phyloP scores from a whole-genome alignment of 805 yeast genomes.

The Wickerhamiella slavikovae region DNA sequence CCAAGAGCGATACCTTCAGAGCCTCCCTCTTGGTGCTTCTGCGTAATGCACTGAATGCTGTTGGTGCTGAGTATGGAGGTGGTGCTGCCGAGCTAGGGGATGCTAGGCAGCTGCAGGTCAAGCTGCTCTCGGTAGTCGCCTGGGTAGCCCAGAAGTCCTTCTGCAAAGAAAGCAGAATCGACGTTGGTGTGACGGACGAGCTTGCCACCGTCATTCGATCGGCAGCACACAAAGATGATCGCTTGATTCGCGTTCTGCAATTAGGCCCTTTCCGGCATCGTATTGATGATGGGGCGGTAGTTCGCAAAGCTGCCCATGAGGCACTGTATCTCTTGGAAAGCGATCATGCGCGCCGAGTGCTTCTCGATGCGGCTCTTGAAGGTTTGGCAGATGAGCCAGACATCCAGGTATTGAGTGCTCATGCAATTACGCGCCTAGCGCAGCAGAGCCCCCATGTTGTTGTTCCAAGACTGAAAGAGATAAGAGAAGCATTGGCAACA shows the following conservation, averaged over 20 bases:
- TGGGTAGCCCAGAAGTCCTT: no score
- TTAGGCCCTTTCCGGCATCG: conserved; percentile 80
- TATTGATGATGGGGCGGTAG: conserved; percentile 56
- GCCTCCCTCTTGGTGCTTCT: no score
- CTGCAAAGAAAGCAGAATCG: no score
- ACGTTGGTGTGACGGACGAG: no score
- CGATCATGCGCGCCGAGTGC: conserved; percentile 13
- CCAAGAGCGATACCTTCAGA: no score
- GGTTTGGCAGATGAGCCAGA: conserved; percentile 44
- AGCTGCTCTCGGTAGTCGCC: no score
- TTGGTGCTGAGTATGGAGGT: no score
- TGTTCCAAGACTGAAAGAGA: conserved; percentile 1
- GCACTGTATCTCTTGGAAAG: conserved; percentile 23
- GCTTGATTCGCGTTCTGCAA: conserved; percentile 22
- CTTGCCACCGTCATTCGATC: not conserved
- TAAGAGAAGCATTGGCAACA: conserved; percentile 21
- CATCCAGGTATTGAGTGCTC: conserved; percentile 33
- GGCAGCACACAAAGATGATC: conserved; percentile 1
- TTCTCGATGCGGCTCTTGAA: conserved; percentile 25
- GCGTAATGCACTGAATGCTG: no score
- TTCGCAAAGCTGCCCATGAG: conserved; percentile 54
- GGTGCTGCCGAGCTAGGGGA: no score
- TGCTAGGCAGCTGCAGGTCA: no score
- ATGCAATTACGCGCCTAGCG: conserved; percentile 23
- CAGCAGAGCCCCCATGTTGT: conserved; percentile 14